These are phyloP conservation scores for Amphirosellinia nigrospora DNA, from an alignment of 495 filamentous ascomycete species.

Conservation along the genomic window DNA sequence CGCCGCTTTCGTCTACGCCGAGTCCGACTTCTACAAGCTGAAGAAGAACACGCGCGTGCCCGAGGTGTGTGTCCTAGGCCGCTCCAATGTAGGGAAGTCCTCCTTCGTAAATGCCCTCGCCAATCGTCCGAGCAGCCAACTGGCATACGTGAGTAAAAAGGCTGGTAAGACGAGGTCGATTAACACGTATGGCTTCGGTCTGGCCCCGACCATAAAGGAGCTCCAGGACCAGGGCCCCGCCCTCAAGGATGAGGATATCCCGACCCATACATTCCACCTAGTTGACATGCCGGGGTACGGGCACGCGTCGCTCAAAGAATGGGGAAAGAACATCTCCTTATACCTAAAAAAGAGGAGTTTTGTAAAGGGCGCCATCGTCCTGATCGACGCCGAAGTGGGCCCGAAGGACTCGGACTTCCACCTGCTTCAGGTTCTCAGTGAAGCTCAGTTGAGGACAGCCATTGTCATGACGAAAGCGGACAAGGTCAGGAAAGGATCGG, in stretches of 20 bases:
- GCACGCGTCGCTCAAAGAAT: conserved; percentile 71
- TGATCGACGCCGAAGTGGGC: conserved; percentile 83
- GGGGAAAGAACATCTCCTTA: conserved; percentile 87
- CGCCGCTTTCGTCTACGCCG: conserved; percentile 72
- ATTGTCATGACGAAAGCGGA: conserved; percentile 88
- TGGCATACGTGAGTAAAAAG: conserved; percentile 70
- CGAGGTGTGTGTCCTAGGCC: conserved; percentile 68
- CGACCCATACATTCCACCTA: conserved; percentile 65
- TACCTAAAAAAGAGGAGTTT: conserved; percentile 75
- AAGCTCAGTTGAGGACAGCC: conserved; percentile 70
- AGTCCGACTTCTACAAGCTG: conserved; percentile 73
- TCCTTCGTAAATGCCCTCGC: conserved; percentile 85
- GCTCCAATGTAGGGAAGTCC: conserved; percentile 93
- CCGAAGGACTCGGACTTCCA: conserved; percentile 73
- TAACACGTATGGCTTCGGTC: conserved; percentile 83
- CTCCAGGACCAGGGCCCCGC: conserved; percentile 25
- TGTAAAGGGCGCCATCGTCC: conserved; percentile 80
- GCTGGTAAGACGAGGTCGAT: conserved; percentile 82
- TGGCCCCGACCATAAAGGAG: conserved; percentile 34
- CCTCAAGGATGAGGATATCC: conserved; percentile 54
- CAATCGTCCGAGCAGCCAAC: conserved; percentile 44
- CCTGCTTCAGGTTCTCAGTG: conserved; percentile 68
- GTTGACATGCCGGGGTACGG: conserved; percentile 98
- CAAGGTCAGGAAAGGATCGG: conserved; percentile 42
- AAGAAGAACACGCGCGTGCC: conserved; percentile 59